Evolutionary conservation across 805 yeast species (phyloP), one percentile per base, ranked within the genome.

Genomic region (Priceomyces haplophilus): DNA sequence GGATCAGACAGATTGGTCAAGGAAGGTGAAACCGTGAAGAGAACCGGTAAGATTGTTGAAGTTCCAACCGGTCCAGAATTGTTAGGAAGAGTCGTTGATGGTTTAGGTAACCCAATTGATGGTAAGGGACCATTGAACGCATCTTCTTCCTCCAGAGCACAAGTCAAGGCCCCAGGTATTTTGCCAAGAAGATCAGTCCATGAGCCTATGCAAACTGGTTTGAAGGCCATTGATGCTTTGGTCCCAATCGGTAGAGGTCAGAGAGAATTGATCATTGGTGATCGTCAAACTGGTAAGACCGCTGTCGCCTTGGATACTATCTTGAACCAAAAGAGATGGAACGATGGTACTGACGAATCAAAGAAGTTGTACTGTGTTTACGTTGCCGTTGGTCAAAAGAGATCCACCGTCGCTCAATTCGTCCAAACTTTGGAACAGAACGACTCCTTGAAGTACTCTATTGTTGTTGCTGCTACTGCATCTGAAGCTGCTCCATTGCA

Each of bases 161-260:
- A 93, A 82, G 86, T 91, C 62, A 93, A 93, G 82, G 99, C 99
- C 62, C 99, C 99, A 75, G 99, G 99, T 83, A 93, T 93, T 67
- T 83, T 93, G 74, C 99, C 99, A 80, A 91, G 99, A 83, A 87
- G 85, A 66, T 88, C 97, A 50, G 99, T 93, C 59, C 83, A 72
- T 79, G 99, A 93, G 83, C 99, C 99, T 72, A 93, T 93, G 85
- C 99, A 93, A 81, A 91, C 99, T 65, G 99, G 99, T 85, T 85
- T 93, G 69, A 93, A 93, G 82, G 84, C 97, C 53, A 97, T 93
- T 61, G 99, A 93, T 72, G 91, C 99, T 69, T 84, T 93, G 65
- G 99, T 93, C 75, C 99, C 99, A 75, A 76, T 93, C 63, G 99
- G 99, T 72, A 93, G 99, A 86, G 99, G 99, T 75, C 99, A 93